phyloP scores from a whole-genome alignment of 768 basidiomycete genomes.

The Lactarius sanguifluus region DNA sequence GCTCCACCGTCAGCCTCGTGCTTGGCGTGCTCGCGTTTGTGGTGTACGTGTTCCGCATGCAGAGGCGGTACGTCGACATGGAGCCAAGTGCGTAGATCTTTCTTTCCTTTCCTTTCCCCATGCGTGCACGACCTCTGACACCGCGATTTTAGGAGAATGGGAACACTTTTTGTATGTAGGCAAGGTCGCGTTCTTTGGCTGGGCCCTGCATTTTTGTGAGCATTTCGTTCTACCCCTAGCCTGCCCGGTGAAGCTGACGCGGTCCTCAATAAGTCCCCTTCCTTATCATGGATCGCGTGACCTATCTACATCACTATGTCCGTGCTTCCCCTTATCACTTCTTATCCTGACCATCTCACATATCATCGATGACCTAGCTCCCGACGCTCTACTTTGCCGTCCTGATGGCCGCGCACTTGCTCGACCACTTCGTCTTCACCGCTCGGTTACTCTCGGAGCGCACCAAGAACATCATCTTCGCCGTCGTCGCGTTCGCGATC shows the following conservation, averaged over 20 bases:
- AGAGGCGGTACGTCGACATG: slow-evolving; percentile 91
- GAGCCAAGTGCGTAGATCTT: slow-evolving; percentile 60
- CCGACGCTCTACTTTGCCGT: slow-evolving; percentile 98
- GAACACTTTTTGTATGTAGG: slow-evolving; percentile 91
- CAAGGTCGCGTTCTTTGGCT: slow-evolving; percentile 89
- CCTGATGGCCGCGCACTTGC: slow-evolving; percentile 83
- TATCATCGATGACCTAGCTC: slow-evolving; percentile 48
- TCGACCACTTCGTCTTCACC: slow-evolving; percentile 92
- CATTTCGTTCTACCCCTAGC: slow-evolving; percentile 11
- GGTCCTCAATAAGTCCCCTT: slow-evolving; percentile 68
- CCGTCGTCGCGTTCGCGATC: slow-evolving; percentile 55
- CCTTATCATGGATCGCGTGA: slow-evolving; percentile 96
- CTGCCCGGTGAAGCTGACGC: slow-evolving; percentile 5
- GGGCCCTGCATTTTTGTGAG: slow-evolving; percentile 88
- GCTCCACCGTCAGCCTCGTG: slow-evolving; percentile 63
- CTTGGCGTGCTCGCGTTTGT: slow-evolving; percentile 51
- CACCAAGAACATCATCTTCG: slow-evolving; percentile 75
- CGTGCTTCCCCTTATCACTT: slow-evolving; percentile 36
- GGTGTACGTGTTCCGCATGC: slow-evolving; percentile 75
- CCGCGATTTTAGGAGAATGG: slow-evolving; percentile 67
- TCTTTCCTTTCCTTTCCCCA: slow-evolving; percentile 4
- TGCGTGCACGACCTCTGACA: background rate
- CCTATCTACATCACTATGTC: slow-evolving; percentile 95
- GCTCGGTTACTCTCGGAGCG: slow-evolving; percentile 58
- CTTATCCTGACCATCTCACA: background rate